Base-by-base conservation (phyloP, 768 basidiomycete species). In the Auricularia cornea region DNA sequence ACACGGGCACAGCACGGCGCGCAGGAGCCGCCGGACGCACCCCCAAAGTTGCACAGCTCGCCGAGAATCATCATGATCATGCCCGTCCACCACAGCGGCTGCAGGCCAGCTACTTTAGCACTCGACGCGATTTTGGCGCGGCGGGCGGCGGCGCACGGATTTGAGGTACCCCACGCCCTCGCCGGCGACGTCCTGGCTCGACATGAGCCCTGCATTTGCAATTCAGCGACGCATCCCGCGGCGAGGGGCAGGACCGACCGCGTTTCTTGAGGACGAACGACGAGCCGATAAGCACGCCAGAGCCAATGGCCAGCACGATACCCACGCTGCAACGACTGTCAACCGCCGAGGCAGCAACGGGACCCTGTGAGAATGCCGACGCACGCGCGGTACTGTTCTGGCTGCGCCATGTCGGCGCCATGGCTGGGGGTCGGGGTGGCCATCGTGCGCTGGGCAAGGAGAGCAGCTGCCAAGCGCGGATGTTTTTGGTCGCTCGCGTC, bases 231-330 rank as follows among this genome's bases (percentile, higher is more conserved):
- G 10, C 10, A 29, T 48, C 6, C 76, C 74, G 89, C 87, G 67
- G 90, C 93, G 64, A 89, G 88, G 79, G 91, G 90, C 72, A 87
- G 85, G 74, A 72, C 23, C 93, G 79, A 10, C 91, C 96, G 71
- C 93, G 97, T 83, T 99, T 99, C 85, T 99, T 99, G 79, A 99
- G 89, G 2, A 98, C 95, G 74, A 98, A 98, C 69, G 87, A 89
- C 44, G 84, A 83, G 3, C 96, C 97, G 65, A 98, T 99, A 65
- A 99, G 84, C 31, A 94, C 48, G 8, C 96, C 97, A 70, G 89
- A 92, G 40, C 72, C 68, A 60, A 94, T 72, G 59, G 92, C 90
- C 64, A 93, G 83, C 57, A 91, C 73, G 68, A 93, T 84, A 12
- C 91, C 90, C 67, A 91, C 85, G 70, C 90, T 68, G 88, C 89